Percentiles rank a stretch among this genome's conserved stretches.
These are phyloP conservation scores for Arthroderma sp. DNA, from an alignment of 2,329 filamentous ascomycete genomes.

Conservation along the genomic window DNA sequence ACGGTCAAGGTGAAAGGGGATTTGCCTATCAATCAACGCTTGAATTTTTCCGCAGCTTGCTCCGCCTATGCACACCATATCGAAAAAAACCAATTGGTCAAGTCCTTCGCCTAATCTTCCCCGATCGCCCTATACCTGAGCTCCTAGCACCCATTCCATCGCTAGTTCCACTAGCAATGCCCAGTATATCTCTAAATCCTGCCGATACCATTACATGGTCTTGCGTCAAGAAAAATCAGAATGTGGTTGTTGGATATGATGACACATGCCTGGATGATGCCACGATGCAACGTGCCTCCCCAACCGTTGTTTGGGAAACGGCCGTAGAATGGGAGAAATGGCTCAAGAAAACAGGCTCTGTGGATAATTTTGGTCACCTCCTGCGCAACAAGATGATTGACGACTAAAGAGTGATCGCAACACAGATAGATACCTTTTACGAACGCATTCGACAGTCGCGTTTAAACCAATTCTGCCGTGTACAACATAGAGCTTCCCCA, in stretches of 20 bases:
- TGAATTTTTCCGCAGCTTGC: constrained; percentile 14
- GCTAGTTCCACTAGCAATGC: constrained; percentile 18
- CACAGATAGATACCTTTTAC: too few relatives aligned
- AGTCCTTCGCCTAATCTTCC: constrained; percentile 19
- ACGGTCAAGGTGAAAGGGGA: constrained; percentile 10
- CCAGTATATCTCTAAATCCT: not conserved
- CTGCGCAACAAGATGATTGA: too few relatives aligned
- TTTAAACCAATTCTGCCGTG: too few relatives aligned
- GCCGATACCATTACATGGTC: not conserved
- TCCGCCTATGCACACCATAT: constrained; percentile 15
- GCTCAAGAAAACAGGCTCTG: constrained; percentile 13
- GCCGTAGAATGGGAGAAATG: constrained; percentile 23
- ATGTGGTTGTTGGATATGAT: constrained; percentile 7
- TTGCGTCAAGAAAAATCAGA: not conserved
- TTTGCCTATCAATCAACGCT: constrained; percentile 12
- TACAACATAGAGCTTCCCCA: too few relatives aligned
- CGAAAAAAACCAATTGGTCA: constrained; percentile 14
- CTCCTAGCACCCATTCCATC: constrained; percentile 21
- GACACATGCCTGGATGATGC: constrained; percentile 14
- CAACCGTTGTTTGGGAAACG: constrained; percentile 22
- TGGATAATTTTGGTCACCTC: not conserved
- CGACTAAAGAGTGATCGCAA: too few relatives aligned
- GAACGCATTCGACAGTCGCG: too few relatives aligned
- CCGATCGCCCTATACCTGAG: constrained; percentile 17
- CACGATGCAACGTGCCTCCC: constrained; percentile 18